Evolutionary conservation across 1,139 yeast species (phyloP).

Genomic region (Suhomyces ambrosiae): DNA sequence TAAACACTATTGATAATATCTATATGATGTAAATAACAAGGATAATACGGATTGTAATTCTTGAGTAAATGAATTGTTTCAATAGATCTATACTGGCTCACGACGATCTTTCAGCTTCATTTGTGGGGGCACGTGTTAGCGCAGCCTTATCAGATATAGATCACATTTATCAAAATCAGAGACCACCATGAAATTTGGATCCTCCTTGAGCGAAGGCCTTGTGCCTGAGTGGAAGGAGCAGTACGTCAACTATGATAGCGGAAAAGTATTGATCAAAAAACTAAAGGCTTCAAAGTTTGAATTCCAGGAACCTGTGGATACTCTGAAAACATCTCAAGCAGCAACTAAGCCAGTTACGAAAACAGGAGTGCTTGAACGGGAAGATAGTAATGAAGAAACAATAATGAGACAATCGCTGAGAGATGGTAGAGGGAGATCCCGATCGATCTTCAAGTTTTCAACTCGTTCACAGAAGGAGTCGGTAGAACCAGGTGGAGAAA

Average conservation of each 20-base stretch:
- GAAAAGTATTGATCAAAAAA: constrained; percentile 42
- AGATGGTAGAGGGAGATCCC: constrained; percentile 13
- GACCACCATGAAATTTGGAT: constrained; percentile 61
- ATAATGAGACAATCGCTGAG: background rate
- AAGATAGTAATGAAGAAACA: background rate
- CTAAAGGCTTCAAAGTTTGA: constrained; percentile 15
- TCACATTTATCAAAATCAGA: too few species aligned
- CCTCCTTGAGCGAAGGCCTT: constrained; percentile 56
- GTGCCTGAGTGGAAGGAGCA: constrained; percentile 89
- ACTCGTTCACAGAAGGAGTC: constrained; percentile 21
- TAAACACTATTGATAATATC: too few species aligned
- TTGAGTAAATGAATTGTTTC: too few species aligned
- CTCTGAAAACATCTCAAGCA: constrained; percentile 7
- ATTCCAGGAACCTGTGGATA: constrained; percentile 5
- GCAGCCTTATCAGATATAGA: too few species aligned
- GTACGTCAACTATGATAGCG: constrained; percentile 71
- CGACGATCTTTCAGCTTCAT: too few species aligned
- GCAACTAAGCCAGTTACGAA: constrained; percentile 3
- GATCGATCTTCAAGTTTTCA: constrained; percentile 28
- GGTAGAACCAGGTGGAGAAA: constrained; percentile 30
- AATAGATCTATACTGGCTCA: too few species aligned
- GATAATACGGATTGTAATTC: too few species aligned
- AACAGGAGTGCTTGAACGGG: too few species aligned
- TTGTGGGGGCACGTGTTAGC: too few species aligned
- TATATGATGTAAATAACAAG: too few species aligned